phyloP scores from a whole-genome alignment of 495 filamentous ascomycete genomes.

The Aspergillus baeticus region DNA sequence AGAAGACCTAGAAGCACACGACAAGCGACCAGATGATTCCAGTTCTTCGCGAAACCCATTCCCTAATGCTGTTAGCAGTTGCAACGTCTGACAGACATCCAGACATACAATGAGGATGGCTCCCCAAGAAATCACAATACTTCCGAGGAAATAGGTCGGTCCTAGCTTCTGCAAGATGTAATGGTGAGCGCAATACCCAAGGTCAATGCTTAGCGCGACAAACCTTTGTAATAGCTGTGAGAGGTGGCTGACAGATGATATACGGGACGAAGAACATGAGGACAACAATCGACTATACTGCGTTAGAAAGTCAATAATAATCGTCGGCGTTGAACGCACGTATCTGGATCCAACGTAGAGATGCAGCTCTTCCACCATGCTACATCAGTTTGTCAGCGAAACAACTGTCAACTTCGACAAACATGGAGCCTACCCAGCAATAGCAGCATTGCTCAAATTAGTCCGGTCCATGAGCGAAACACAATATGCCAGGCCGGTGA shows the following conservation, averaged over 20 bases:
- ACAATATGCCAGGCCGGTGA: conserved; percentile 64
- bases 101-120: conserved; percentile 39
- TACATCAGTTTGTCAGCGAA: conserved; percentile 8
- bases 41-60: conserved; percentile 48
- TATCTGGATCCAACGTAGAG: conserved; percentile 45
- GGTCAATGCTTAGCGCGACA: too few species aligned
- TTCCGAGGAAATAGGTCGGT: conserved; percentile 52
- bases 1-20: conserved; percentile 61
- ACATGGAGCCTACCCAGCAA: conserved; percentile 49
- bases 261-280: conserved; percentile 70
- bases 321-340: conserved; percentile 8
- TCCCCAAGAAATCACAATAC: conserved; percentile 55
- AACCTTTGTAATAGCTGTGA: conserved; percentile 57
- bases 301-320: not conserved
- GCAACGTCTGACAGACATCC: not conserved
- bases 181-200: too few species aligned
- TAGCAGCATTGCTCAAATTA: conserved; percentile 61
- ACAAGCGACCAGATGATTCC: conserved; percentile 44
- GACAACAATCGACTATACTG: conserved; percentile 50
- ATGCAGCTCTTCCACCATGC: conserved; percentile 53
- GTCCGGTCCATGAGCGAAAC: conserved; percentile 68
- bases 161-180: too few species aligned
- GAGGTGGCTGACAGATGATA: conserved; percentile 60
- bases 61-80: conserved; percentile 31
- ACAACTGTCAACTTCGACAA: not conserved